Evolutionary conservation across 1,284 basidiomycete genomes (phyloP), one percentile per base, ranked within the genome.

Genomic region (Trichosporon asahii): DNA sequence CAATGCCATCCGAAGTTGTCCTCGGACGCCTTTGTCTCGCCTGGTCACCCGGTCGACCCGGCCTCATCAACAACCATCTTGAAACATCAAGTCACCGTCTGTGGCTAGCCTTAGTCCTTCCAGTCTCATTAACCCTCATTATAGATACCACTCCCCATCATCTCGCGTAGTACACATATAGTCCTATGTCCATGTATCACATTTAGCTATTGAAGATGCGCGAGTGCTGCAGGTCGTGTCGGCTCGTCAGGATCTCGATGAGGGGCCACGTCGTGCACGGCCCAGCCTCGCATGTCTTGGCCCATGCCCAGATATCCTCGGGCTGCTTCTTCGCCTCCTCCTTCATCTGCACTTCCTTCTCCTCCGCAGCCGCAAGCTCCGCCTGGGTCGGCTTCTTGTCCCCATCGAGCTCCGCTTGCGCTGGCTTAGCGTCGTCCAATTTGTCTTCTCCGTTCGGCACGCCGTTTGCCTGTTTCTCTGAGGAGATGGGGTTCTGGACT

Each of bases 181-280:
- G 55, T 60, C 27, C 11, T 18, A 60, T 60, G 25, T 29, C 9
- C 27, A 61, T 61, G 57, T 61, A 61, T 61, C 57, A 60, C 27
- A 55, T 2, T 9, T 27, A 68, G 49, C 49, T 12, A 11, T 99
- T 99, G 87, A 99, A 99, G 74, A 99, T 92, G 66, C 95, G 87
- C 44, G 94, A 95, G 84, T 98, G 96, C 80, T 97, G 91, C 77
- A 95, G 85, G 84, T 98, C 96, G 82, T 99, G 96, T 72, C 96
- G 86, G 33, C 89, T 88, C 55, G 91, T 90, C 21, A 98, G 85
- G 57, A 98, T 91, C 83, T 99, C 96, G n/a, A 95, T 95, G 15
- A 99, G 82, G 0, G 96, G 96, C 94, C 95, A 99, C 4, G 92
- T 97, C 74, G 90, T 94, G 27, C 91, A 90, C 4, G 94, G 94